Evolutionary conservation across 495 filamentous ascomycete species (phyloP), one percentile per base, ranked within the genome.

Genomic region (Aspergillus egyptiacus): DNA sequence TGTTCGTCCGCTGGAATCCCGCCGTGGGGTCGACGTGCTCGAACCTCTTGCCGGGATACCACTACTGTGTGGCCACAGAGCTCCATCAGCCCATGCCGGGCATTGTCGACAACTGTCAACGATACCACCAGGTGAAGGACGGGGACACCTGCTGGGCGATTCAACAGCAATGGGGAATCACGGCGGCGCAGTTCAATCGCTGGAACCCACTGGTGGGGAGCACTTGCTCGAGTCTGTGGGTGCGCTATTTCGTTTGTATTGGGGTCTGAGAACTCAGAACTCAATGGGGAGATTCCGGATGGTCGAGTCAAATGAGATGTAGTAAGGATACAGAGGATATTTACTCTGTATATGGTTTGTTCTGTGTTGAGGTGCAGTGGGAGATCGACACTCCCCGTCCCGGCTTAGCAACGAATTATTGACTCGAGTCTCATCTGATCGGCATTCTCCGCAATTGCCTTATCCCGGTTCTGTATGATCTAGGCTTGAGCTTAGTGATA

Each of bases 211-310:
- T 25, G 11, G 52, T 50, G 0, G 52, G 52, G 11, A 6, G 10
- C 1, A 9, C 5, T 22, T 55, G 52, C 41, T 10, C 31, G 15
- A 13, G n/a, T 8, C 18, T 55, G 6, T 55, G 52, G 52, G 0
- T 20, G 39, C 39, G 52, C 7, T 55, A 55, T 24, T 55, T 25
- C 15, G n/a, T n/a, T n/a, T n/a, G n/a, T n/a, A n/a, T n/a, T n/a
- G n/a, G n/a, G n/a, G n/a, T n/a, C n/a, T n/a, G n/a, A n/a, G n/a
- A n/a, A n/a, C n/a, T n/a, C n/a, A n/a, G n/a, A n/a, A n/a, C n/a
- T n/a, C n/a, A n/a, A n/a, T n/a, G n/a, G n/a, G n/a, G n/a, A n/a
- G n/a, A n/a, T n/a, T n/a, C n/a, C n/a, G n/a, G n/a, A n/a, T n/a
- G n/a, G n/a, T n/a, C n/a, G n/a, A n/a, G n/a, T n/a, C n/a, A n/a